These are phyloP conservation scores for Marasmius tenuissimus DNA, from an alignment of 1,284 basidiomycete genomes.

Conservation along the genomic window DNA sequence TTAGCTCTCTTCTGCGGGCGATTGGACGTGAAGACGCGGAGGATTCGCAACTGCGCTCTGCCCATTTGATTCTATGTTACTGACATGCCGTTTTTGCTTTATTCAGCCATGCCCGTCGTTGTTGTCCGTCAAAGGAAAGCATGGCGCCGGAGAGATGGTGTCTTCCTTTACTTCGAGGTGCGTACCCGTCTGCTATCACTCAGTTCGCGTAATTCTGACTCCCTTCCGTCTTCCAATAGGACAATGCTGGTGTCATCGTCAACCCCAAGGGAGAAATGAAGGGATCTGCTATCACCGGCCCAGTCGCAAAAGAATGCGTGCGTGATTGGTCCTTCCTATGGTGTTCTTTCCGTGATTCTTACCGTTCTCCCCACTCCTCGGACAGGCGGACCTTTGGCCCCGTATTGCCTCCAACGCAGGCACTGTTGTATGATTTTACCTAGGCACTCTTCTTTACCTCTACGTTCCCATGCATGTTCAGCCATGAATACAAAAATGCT, in stretches of 20 bases:
- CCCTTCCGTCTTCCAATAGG: constrained; percentile 40
- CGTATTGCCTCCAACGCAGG: constrained; percentile 99
- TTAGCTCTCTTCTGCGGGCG: neutral
- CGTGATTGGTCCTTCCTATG: constrained; percentile 30
- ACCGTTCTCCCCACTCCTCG: constrained; percentile 2
- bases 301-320: constrained; percentile 95
- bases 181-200: constrained; percentile 18
- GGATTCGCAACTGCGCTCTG: neutral
- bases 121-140: constrained; percentile 98
- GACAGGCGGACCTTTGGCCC: constrained; percentile 96
- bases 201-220: neutral
- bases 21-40: neutral
- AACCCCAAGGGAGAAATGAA: constrained; percentile 99
- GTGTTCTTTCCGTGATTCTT: neutral
- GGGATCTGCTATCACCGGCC: constrained; percentile 97
- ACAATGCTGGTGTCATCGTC: constrained; percentile 96
- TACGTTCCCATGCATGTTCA: too few relatives aligned
- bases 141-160: constrained; percentile 97
- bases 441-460: too few relatives aligned
- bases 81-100: constrained; percentile 4
- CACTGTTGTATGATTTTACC: constrained; percentile 76
- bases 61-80: too few relatives aligned
- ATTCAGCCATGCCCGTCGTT: constrained; percentile 92
- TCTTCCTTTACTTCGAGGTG: constrained; percentile 98
- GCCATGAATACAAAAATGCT: too few relatives aligned